A percentile compares a stretch with the other conserved stretches of the same genome.
Conservation (phyloP, 257 asterid species). For the Scutellaria minor region DNA sequence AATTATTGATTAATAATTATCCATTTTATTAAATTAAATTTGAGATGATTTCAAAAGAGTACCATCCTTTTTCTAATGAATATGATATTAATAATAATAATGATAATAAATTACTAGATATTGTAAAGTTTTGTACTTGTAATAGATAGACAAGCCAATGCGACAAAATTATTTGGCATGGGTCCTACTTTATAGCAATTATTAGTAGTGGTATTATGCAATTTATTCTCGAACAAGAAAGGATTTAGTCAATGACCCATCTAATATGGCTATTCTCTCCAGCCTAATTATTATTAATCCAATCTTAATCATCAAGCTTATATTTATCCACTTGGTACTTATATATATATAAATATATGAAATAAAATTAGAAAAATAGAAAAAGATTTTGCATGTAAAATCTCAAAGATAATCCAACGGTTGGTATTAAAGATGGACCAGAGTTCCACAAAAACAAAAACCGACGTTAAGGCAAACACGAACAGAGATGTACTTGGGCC, state of each 20-base stretch:
- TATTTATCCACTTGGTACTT: constrained; percentile 10
- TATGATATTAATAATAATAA: too few species aligned
- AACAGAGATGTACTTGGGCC: constrained; percentile 37
- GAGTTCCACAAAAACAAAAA: constrained; percentile 12
- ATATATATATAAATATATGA: too few species aligned
- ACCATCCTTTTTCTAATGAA: not conserved
- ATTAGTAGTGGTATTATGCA: constrained; percentile 21
- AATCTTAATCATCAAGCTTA: constrained; percentile 28
- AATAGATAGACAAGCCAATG: constrained; percentile 7
- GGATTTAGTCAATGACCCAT: constrained; percentile 33
- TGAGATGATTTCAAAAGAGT: too few species aligned
- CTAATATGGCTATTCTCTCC: not conserved
- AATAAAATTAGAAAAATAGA: not conserved
- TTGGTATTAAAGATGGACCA: constrained; percentile 29
- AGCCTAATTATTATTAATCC: constrained; percentile 25
- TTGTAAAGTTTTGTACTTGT: constrained; percentile 27
- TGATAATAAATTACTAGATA: not conserved
- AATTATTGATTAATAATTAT: too few species aligned
- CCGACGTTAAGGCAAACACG: constrained; percentile 31
- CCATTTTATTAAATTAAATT: too few species aligned
- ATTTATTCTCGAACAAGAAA: not conserved
- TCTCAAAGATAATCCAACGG: constrained; percentile 34
- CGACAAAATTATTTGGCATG: constrained; percentile 31
- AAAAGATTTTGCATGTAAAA: constrained; percentile 15
- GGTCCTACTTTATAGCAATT: constrained; percentile 30